A percentile compares a stretch with the other conserved stretches of the same genome.
phyloP scores from a whole-genome alignment of 2,329 filamentous ascomycete species.

The Graphium sp. region DNA sequence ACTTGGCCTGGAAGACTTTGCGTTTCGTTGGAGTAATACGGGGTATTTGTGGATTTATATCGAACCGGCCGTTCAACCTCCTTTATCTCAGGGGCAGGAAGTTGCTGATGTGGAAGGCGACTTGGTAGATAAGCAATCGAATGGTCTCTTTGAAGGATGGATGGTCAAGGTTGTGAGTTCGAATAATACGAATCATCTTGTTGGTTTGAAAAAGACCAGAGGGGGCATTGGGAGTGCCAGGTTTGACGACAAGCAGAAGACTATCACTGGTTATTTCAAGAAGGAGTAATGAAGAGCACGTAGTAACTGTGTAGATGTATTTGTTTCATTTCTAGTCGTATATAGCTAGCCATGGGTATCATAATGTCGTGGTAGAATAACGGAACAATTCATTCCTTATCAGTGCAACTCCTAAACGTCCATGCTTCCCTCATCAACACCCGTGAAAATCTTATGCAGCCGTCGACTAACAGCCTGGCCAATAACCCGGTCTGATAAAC shows the following conservation, averaged over 20 bases:
- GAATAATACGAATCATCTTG: constrained; percentile 57
- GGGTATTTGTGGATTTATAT: constrained; percentile 21
- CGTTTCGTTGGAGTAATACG: constrained; percentile 41
- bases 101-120: too few relatives aligned
- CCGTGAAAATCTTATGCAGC: constrained; percentile 42
- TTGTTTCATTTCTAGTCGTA: neutral
- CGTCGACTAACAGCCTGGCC: constrained; percentile 42
- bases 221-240: constrained; percentile 68
- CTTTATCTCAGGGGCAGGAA: too few relatives aligned
- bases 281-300: constrained; percentile 13
- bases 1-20: too few relatives aligned
- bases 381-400: constrained; percentile 1
- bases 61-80: neutral
- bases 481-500: constrained; percentile 32
- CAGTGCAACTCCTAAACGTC: constrained; percentile 23
- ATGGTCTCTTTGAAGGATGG: neutral
- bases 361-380: neutral
- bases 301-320: constrained; percentile 2
- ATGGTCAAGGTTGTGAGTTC: constrained; percentile 34
- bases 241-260: constrained; percentile 61
- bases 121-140: neutral
- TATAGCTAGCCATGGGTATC: neutral
- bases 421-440: constrained; percentile 34
- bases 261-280: constrained; percentile 64
- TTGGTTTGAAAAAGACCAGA: constrained; percentile 58